Base-by-base conservation (phyloP, 2,329 filamentous ascomycete genomes). In the Fusarium sarcochroum region DNA sequence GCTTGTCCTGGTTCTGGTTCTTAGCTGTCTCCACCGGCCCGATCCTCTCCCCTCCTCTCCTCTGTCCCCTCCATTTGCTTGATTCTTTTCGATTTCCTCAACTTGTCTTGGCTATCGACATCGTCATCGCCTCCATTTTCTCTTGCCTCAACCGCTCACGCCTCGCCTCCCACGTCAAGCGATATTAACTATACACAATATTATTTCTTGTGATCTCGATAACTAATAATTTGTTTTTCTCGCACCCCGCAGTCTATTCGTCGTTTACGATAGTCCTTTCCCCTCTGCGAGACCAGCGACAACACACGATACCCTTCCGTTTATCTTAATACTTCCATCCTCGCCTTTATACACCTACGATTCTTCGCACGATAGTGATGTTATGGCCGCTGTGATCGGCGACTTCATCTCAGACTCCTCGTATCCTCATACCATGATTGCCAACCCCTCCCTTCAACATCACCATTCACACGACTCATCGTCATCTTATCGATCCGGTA, bases 321-420 rank as follows among this genome's bases (percentile, higher is more conserved):
- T 59, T 59, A 53, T 58, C 41, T 51, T 70, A 67, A 68, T 69
- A 50, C 40, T 56, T 44, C 40, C 38, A 35, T 38, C 52, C 34
- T 41, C 41, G 21, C 46, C 35, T 41, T 32, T 27, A 51, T 30
- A n/a, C n/a, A 68, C 51, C 58, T 21, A 40, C 38, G 48, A 64
- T 25, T 52, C 58, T 40, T 44, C 58, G 49, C 61, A 35, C 52
- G 49, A 68, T 48, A 69, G 77, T 74, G 76, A 82, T 83, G 85
- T 79, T 81, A 90, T 90, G 88, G 88, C 87, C 76, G 84, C 87
- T 80, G 79, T 90, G 80, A 86, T 90, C 73, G 86, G 87, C 79
- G 93, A 95, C 84, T 90, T 90, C 83, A 89, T 90, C 81, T 87
- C 92, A 80, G 90, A 93, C 81, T 85, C 90, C 73, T 85, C 88